Base-by-base conservation (phyloP, 148 eudicot species). In the Dysphania ambrosioides region DNA sequence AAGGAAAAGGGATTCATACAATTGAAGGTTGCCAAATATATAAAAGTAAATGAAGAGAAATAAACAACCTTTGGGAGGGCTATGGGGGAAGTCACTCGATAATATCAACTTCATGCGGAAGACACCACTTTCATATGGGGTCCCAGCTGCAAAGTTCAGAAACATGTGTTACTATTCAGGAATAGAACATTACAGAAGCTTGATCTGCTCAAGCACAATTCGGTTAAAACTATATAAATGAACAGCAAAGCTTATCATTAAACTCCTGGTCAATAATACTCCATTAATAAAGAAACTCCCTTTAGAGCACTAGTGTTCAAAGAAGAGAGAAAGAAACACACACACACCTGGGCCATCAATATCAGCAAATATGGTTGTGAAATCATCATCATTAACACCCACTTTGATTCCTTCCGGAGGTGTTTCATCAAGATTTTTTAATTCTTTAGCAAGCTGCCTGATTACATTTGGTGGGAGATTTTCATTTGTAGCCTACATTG, bases 341-440 rank as follows among this genome's bases (percentile, higher is more conserved):
- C 66, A 40, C 78, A 75, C 71, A 92, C 98, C 96, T 71, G 98
- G 98, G 71, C 98, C 98, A 67, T 94, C 97, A 74, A 94, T 94
- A 71, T 94, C 98, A 57, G 98, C 98, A 68, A 71, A 90, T 77
- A 92, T 94, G 32, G 83, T 90, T 61, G 98, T 90, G 70, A 94
- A 94, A 81, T 94, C 92, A 77, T 94, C 98, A 81, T 94, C 97
- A 68, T 90, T 88, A 32, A 92, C 91, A 56, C 88, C 90, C n/a
- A 94, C 98, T 88, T 88, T 94, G 74, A 94, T 94, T 73, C 98
- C 98, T 77, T 94, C 98, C 0, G 98, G 97, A 80, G 98, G 98
- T 26, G 96, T 86, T 83, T 92, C 98, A 83, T 94, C 90, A 64
- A 94, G 96, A 82, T 87, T 94, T 90, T 92, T 94, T 82, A 94